Evolutionary conservation across 2,329 filamentous ascomycete genomes (phyloP), one percentile per base, ranked within the genome.

Genomic region (Zymoseptoria pseudotritici): DNA sequence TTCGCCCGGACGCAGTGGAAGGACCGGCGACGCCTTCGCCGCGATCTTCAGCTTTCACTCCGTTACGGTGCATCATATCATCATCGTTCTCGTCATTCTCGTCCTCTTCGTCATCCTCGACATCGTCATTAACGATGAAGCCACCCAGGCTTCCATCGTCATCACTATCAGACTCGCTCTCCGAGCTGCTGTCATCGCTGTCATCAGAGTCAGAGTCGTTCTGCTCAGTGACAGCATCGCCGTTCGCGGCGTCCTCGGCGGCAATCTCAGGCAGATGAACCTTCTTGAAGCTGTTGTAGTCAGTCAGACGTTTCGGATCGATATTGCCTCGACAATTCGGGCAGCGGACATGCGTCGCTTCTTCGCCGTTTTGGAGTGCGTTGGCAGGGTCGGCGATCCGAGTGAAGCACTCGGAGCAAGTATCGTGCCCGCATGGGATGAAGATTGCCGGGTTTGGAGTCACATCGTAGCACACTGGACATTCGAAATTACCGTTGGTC

Each of bases 391-490:
- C 89, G 0, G 81, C 80, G 53, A 95, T 81, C 58, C 82, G 84
- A 5, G 84, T 81, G 62, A 94, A 86, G 70, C 91, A 96, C 63
- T 91, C 87, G 0, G 82, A 77, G 73, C 91, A 96, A 22, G 86
- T 85, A 61, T 87, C 84, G 69, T 96, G 91, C 1, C 91, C 91
- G 69, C 91, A 96, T 1, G 90, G 90, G 56, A 90, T 80, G 72
- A 92, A 87, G 63, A 96, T 89, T 2, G 83, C 83, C 0, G 90
- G 89, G 63, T 92, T 91, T 13, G 82, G 79, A 6, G 87, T 84
- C 2, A 80, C 85, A 68, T 96, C 91, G 60, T 89, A 86, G 72
- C 91, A 96, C 20, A 94, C 86, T 0, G 89, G 89, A 69, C 91
- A 96, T 70, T 92, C 87, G 55, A 93, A 90, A 2, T 70, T 69